Conservation (phyloP, 257 asterid species). For the Solanum sejunctum region DNA sequence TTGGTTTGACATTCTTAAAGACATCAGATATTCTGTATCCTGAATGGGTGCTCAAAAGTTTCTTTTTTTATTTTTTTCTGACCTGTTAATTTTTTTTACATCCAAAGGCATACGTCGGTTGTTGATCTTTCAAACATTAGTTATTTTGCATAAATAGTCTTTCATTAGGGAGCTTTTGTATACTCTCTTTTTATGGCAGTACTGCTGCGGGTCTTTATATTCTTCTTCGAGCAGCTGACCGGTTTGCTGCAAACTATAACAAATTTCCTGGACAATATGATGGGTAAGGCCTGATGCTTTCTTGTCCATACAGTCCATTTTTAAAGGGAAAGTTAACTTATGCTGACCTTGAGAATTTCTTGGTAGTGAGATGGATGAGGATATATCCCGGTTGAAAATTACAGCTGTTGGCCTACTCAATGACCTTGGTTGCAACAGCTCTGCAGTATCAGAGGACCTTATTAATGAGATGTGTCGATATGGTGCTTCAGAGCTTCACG, state of each 20-base stretch:
- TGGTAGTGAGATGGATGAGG: slow-evolving; percentile 88
- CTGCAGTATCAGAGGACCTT: slow-evolving; percentile 75
- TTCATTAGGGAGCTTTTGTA: slow-evolving; percentile 1
- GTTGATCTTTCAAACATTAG: neutral
- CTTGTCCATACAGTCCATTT: neutral
- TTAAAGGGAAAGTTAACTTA: neutral
- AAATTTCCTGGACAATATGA: slow-evolving; percentile 90
- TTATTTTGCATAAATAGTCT: slow-evolving; percentile 1
- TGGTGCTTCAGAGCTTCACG: slow-evolving; percentile 94
- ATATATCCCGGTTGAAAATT: slow-evolving; percentile 83
- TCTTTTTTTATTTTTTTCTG: neutral
- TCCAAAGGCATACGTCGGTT: neutral
- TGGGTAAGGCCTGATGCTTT: slow-evolving; percentile 37
- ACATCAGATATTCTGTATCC: neutral
- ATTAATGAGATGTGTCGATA: slow-evolving; percentile 88
- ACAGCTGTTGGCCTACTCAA: slow-evolving; percentile 57
- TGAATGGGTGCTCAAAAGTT: neutral
- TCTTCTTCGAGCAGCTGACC: slow-evolving; percentile 91
- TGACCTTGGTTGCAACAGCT: slow-evolving; percentile 80
- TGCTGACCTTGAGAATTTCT: slow-evolving; percentile 3
- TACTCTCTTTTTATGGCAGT: slow-evolving; percentile 31
- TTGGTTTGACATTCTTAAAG: neutral
- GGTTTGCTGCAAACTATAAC: slow-evolving; percentile 71
- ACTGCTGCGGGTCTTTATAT: slow-evolving; percentile 72
- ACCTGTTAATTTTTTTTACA: neutral